Percentiles rank a stretch among this genome's conserved stretches.
These are phyloP conservation scores for Populus trichocarpa DNA, from an alignment of 441 rosid genomes.

Conservation along the genomic window DNA sequence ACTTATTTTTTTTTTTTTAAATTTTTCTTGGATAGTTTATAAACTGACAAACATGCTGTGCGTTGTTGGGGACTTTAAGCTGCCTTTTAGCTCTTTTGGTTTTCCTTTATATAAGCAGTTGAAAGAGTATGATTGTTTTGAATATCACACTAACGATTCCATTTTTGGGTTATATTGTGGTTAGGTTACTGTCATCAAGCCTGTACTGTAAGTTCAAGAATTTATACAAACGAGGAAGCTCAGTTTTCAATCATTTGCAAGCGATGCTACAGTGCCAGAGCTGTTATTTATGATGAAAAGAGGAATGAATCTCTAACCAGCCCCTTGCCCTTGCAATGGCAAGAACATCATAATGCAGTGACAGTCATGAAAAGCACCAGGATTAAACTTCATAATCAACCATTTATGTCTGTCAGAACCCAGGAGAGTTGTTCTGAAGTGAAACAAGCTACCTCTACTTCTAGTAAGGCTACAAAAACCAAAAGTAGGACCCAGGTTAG, in stretches of 20 bases:
- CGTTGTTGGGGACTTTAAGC: background rate
- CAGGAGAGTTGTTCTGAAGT: slow-evolving; percentile 34
- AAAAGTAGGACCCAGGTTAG: slow-evolving; percentile 28
- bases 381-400: slow-evolving; percentile 45
- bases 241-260: slow-evolving; percentile 55
- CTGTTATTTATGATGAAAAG: slow-evolving; percentile 34
- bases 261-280: slow-evolving; percentile 59
- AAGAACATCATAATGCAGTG: slow-evolving; percentile 23
- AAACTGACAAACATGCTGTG: background rate
- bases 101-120: background rate
- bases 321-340: slow-evolving; percentile 42
- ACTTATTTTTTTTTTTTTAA: background rate
- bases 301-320: slow-evolving; percentile 44
- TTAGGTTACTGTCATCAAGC: slow-evolving; percentile 87
- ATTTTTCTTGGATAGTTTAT: background rate
- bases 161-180: slow-evolving; percentile 6
- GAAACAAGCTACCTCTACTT: slow-evolving; percentile 34
- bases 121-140: background rate
- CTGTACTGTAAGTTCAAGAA: slow-evolving; percentile 52
- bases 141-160: slow-evolving; percentile 1
- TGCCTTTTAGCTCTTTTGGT: background rate
- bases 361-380: slow-evolving; percentile 33
- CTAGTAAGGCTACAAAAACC: slow-evolving; percentile 32
- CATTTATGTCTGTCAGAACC: slow-evolving; percentile 32
- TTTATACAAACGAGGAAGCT: slow-evolving; percentile 32